These are phyloP conservation scores for Ceratobasidium sp. DNA, from an alignment of 1,284 basidiomycete genomes.

Conservation along the genomic window DNA sequence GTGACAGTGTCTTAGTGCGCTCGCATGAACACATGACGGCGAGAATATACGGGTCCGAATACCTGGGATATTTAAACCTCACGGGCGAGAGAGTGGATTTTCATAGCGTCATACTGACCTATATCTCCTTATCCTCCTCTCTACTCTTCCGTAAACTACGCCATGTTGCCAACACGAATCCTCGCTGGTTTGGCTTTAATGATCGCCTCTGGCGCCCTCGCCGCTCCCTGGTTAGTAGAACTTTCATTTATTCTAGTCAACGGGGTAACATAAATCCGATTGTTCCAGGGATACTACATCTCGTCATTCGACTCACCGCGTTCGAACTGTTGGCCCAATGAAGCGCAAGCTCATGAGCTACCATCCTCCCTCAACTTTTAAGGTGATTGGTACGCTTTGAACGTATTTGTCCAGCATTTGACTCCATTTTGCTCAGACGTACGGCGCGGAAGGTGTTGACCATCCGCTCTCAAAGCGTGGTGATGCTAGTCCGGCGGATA, in stretches of 20 bases:
- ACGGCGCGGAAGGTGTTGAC: conserved; percentile 13
- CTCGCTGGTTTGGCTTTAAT: too few relatives aligned
- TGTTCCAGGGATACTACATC: not conserved
- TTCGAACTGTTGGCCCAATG: conserved; percentile 16
- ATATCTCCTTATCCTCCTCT: too few relatives aligned
- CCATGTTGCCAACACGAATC: too few relatives aligned
- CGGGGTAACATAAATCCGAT: not conserved
- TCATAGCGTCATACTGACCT: too few relatives aligned
- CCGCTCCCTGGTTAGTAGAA: conserved; percentile 40
- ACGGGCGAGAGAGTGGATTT: too few relatives aligned
- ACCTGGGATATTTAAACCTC: too few relatives aligned
- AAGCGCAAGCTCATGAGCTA: conserved; percentile 34
- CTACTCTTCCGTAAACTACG: too few relatives aligned
- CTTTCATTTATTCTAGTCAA: not conserved
- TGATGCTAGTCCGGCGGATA: conserved; percentile 54
- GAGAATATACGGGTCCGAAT: too few relatives aligned
- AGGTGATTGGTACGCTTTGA: conserved; percentile 11
- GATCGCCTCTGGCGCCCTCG: conserved; percentile 43
- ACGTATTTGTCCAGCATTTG: not conserved
- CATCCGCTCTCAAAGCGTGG: conserved; percentile 45
- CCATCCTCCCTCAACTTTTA: conserved; percentile 40
- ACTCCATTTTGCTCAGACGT: not conserved
- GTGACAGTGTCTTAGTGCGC: too few relatives aligned
- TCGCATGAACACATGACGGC: too few relatives aligned
- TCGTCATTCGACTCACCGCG: conserved; percentile 34